These are phyloP conservation scores for Peniophora sp. DNA, from an alignment of 1,284 basidiomycete genomes.

Conservation along the genomic window DNA sequence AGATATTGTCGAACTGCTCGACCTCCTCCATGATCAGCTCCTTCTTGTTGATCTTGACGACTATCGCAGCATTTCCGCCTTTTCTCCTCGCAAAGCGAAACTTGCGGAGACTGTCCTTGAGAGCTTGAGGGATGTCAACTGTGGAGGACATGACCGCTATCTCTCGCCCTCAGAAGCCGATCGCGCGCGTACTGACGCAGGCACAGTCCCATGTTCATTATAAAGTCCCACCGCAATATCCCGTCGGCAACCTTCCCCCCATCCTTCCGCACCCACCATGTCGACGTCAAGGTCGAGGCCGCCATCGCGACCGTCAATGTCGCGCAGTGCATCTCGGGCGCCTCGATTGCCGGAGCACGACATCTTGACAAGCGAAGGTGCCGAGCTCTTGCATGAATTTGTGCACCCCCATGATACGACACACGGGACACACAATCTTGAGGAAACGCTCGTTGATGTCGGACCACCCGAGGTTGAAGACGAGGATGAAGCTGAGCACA, in stretches of 20 bases:
- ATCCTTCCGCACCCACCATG: constrained; percentile 1
- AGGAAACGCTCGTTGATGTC: constrained; percentile 27
- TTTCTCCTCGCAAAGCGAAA: constrained; percentile 74
- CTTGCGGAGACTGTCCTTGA: constrained; percentile 73
- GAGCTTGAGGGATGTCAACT: constrained; percentile 73
- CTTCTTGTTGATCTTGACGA: constrained; percentile 84
- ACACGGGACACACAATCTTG: constrained; percentile 15
- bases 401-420: constrained; percentile 27
- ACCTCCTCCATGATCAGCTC: constrained; percentile 76
- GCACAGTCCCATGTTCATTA: too few species aligned
- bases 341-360: constrained; percentile 20
- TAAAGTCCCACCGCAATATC: background rate
- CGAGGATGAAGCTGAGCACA: constrained; percentile 16
- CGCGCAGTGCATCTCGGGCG: constrained; percentile 6
- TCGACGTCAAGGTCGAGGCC: constrained; percentile 6
- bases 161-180: background rate
- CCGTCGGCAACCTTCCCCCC: background rate
- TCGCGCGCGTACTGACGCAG: background rate
- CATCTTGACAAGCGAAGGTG: constrained; percentile 35
- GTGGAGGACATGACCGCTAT: constrained; percentile 42
- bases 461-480: constrained; percentile 10
- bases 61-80: constrained; percentile 65
- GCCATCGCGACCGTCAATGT: constrained; percentile 14
- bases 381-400: constrained; percentile 40
- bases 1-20: constrained; percentile 69